Evolutionary conservation across 1,284 basidiomycete genomes (phyloP).

Genomic region (Sutorius eximius): DNA sequence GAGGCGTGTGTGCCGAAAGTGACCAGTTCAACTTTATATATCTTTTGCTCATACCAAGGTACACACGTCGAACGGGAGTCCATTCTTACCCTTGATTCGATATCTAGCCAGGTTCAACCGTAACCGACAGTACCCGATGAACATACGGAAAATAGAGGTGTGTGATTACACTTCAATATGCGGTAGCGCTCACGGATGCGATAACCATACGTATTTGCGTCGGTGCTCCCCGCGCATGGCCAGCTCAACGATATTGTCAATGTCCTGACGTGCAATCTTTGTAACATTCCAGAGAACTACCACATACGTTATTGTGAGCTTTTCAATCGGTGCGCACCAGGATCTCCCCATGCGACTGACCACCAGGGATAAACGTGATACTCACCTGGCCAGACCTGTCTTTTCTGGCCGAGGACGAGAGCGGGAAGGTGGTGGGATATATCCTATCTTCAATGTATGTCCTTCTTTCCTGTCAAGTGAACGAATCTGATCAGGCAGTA

Average conservation of each 20-base stretch:
- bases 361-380: conserved; percentile 83
- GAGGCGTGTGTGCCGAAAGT: background rate
- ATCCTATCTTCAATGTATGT: conserved; percentile 91
- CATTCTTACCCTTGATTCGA: background rate
- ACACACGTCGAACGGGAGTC: background rate
- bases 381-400: conserved; percentile 94
- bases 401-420: conserved; percentile 90
- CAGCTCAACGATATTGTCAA: conserved; percentile 28
- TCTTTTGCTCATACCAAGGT: background rate
- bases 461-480: background rate
- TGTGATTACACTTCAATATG: conserved; percentile 2
- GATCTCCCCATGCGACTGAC: conserved; percentile 6
- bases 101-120: background rate
- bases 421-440: conserved; percentile 90
- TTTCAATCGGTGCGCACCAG: background rate
- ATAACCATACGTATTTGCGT: background rate
- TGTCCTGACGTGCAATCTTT: conserved; percentile 67
- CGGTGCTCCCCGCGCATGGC: background rate
- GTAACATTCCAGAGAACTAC: conserved; percentile 88
- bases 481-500: conserved; percentile 9
- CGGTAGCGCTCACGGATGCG: background rate
- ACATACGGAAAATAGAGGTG: conserved; percentile 32
- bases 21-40: background rate
- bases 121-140: conserved; percentile 20
- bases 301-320: conserved; percentile 82